phyloP scores from a whole-genome alignment of 2,329 filamentous ascomycete species.

The Fonsecaea pedrosoi region DNA sequence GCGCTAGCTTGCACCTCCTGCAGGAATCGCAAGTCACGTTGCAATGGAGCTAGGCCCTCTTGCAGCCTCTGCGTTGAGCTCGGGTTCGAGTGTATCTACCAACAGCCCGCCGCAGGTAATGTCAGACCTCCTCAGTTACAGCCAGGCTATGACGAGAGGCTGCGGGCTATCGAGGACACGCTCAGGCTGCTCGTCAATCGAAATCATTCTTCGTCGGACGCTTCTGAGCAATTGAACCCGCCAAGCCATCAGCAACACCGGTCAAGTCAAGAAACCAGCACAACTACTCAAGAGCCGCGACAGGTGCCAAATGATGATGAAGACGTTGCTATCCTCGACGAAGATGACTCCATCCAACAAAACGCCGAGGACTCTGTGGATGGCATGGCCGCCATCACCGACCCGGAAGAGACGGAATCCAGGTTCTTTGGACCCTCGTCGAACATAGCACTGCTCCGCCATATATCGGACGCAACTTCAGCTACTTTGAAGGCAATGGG shows the following conservation, averaged over 20 bases:
- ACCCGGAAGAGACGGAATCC: constrained; percentile 48
- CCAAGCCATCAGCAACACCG: constrained; percentile 14
- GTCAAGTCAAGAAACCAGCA: background rate
- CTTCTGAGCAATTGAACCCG: constrained; percentile 8
- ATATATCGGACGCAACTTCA: constrained; percentile 34
- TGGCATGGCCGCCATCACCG: constrained; percentile 47
- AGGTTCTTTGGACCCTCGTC: constrained; percentile 47
- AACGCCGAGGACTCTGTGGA: constrained; percentile 44
- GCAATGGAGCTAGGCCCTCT: constrained; percentile 52
- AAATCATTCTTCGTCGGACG: constrained; percentile 15
- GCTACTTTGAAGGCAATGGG: constrained; percentile 30
- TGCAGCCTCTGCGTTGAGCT: constrained; percentile 53
- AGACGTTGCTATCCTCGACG: constrained; percentile 33
- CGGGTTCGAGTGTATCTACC: constrained; percentile 54
- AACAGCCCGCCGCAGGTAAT: constrained; percentile 32
- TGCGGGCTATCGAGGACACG: constrained; percentile 35
- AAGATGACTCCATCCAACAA: constrained; percentile 23
- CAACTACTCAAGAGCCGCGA: background rate
- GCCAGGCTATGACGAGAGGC: constrained; percentile 30
- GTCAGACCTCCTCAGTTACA: constrained; percentile 17
- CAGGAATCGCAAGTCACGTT: constrained; percentile 48
- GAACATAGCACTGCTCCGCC: constrained; percentile 32
- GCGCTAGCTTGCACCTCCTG: constrained; percentile 51
- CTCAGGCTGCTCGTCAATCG: constrained; percentile 30
- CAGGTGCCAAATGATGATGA: constrained; percentile 25